Conservation (phyloP, 441 rosid species). For the Sinapis alba region DNA sequence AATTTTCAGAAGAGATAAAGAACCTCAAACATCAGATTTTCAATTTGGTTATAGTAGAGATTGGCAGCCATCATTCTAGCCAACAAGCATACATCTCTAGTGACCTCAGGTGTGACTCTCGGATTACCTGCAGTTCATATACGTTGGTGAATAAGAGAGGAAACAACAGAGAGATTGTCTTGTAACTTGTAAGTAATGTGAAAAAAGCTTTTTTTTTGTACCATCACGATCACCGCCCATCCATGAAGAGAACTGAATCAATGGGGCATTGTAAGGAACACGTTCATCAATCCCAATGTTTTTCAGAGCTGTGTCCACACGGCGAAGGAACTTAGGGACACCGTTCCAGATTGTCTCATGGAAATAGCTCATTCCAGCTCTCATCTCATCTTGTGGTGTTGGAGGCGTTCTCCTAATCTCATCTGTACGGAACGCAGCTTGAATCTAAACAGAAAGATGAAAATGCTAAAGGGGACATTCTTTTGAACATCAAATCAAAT, state of each 20-base stretch:
- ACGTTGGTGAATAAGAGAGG: not conserved
- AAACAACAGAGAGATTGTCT: not conserved
- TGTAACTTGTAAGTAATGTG: not conserved
- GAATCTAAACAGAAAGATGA: slow-evolving; percentile 53
- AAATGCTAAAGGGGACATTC: not conserved
- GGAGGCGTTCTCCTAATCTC: slow-evolving; percentile 95
- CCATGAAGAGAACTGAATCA: slow-evolving; percentile 95
- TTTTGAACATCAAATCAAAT: not conserved
- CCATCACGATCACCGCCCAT: slow-evolving; percentile 99
- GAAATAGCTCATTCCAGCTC: slow-evolving; percentile 83
- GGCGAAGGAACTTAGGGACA: slow-evolving; percentile 68
- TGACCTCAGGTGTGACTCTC: slow-evolving; percentile 73
- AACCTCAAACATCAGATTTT: slow-evolving; percentile 76
- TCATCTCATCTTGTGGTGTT: slow-evolving; percentile 95
- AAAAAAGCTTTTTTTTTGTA: slow-evolving; percentile 35
- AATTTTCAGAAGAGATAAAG: not conserved
- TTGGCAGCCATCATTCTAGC: slow-evolving; percentile 80
- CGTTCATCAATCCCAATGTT: slow-evolving; percentile 85
- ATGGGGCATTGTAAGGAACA: slow-evolving; percentile 88
- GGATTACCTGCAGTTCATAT: slow-evolving; percentile 51
- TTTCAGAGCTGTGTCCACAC: slow-evolving; percentile 77
- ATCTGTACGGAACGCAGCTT: slow-evolving; percentile 98
- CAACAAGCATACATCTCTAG: slow-evolving; percentile 71
- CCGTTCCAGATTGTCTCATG: slow-evolving; percentile 76
- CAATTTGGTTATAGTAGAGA: slow-evolving; percentile 63